Percentiles rank a stretch among this genome's conserved stretches.
Conservation (phyloP, 2,329 filamentous ascomycete genomes). For the Dactylonectria macrodidyma region DNA sequence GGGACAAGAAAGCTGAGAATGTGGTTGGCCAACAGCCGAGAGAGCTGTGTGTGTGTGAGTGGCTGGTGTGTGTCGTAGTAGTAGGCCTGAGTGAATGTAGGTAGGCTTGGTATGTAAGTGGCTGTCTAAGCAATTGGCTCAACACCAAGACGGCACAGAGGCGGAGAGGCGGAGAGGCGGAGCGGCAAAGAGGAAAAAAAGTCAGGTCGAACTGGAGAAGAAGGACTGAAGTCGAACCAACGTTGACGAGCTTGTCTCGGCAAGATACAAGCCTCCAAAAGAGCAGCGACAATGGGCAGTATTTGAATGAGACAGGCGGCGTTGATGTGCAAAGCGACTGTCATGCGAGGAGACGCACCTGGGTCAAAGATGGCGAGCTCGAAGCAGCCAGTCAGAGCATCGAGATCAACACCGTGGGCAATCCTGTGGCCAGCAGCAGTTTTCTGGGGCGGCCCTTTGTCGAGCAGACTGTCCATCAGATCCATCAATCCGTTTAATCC, state of each 20-base stretch:
- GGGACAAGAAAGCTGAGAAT: background rate
- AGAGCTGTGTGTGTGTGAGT: background rate
- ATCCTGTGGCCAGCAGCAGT: constrained; percentile 45
- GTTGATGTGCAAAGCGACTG: constrained; percentile 28
- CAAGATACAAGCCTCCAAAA: constrained; percentile 13
- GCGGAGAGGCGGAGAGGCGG: background rate
- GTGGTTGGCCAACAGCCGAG: background rate
- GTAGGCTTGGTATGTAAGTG: constrained; percentile 10
- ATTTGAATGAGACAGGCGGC: constrained; percentile 43
- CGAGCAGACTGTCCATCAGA: background rate
- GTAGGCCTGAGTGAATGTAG: background rate
- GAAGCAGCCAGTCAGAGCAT: constrained; percentile 42
- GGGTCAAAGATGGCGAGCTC: constrained; percentile 35
- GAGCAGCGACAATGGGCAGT: constrained; percentile 42
- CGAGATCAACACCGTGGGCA: constrained; percentile 46
- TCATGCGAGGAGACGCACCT: constrained; percentile 33
- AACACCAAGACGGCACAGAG: background rate
- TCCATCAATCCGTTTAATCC: too few relatives aligned
- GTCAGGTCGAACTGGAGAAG: constrained; percentile 6
- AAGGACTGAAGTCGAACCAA: constrained; percentile 19
- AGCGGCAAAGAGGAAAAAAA: constrained; percentile 4
- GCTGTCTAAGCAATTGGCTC: constrained; percentile 5
- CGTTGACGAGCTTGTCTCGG: constrained; percentile 19
- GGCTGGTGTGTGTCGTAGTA: background rate
- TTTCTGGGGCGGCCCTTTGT: constrained; percentile 36